These are phyloP conservation scores for Fusarium incarnatum DNA, from an alignment of 2,329 filamentous ascomycete genomes.

Conservation along the genomic window DNA sequence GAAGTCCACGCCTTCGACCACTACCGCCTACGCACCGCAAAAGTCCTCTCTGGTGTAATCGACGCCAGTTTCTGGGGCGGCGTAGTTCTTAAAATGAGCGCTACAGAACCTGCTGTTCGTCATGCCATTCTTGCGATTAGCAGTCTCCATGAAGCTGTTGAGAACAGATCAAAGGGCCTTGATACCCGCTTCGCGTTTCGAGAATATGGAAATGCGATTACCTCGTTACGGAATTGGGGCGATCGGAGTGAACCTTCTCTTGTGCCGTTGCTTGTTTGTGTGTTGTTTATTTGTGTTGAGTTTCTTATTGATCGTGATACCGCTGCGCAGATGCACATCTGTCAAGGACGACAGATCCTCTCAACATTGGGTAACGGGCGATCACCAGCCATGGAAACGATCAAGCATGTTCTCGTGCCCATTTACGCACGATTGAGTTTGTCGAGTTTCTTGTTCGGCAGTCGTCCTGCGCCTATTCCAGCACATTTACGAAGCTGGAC, in stretches of 20 bases:
- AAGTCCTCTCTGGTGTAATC: slow-evolving; percentile 57
- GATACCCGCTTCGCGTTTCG: slow-evolving; percentile 44
- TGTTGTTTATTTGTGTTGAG: slow-evolving; percentile 66
- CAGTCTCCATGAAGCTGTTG: slow-evolving; percentile 56
- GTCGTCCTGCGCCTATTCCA: slow-evolving; percentile 53
- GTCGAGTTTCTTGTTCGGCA: slow-evolving; percentile 56
- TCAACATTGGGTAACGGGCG: slow-evolving; percentile 47
- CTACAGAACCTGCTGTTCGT: slow-evolving; percentile 59
- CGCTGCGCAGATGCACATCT: slow-evolving; percentile 59
- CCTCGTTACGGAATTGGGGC: slow-evolving; percentile 54
- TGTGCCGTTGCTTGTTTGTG: slow-evolving; percentile 58
- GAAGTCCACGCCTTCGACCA: slow-evolving; percentile 50
- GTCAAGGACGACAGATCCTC: slow-evolving; percentile 58
- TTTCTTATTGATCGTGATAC: slow-evolving; percentile 63
- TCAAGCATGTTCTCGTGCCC: slow-evolving; percentile 56
- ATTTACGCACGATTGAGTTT: slow-evolving; percentile 59
- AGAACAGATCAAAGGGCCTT: slow-evolving; percentile 32
- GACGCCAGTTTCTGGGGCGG: slow-evolving; percentile 58
- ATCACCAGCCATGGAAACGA: slow-evolving; percentile 51
- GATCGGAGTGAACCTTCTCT: slow-evolving; percentile 46
- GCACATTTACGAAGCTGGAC: slow-evolving; percentile 48
- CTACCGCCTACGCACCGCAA: slow-evolving; percentile 53
- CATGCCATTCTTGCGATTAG: slow-evolving; percentile 64
- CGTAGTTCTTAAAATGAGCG: slow-evolving; percentile 59
- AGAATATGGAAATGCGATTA: slow-evolving; percentile 63